Percentiles rank a stretch among this genome's conserved stretches.
Evolutionary conservation across 148 eudicot species (phyloP).

Genomic region (Rhododendron simsii): DNA sequence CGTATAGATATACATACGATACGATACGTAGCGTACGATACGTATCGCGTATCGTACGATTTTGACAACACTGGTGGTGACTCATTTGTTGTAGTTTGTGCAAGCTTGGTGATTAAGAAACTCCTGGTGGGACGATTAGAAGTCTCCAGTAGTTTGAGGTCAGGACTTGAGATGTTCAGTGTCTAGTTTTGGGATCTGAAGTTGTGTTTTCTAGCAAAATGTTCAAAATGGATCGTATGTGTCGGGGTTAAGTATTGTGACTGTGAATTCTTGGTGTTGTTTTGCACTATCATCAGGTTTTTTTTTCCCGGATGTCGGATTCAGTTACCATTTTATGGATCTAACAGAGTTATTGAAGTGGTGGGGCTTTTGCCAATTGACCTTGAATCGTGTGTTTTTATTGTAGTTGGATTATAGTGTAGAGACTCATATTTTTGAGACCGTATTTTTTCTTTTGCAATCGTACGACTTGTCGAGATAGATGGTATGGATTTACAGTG

Average conservation of each 20-base stretch:
- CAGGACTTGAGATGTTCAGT: too few species aligned
- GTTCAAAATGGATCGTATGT: not conserved
- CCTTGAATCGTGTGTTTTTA: too few species aligned
- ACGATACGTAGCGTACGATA: too few species aligned
- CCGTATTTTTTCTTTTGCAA: too few species aligned
- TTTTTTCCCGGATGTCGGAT: not conserved
- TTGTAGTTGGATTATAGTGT: too few species aligned
- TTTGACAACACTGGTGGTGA: not conserved
- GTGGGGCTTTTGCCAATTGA: not conserved
- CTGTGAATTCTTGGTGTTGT: not conserved
- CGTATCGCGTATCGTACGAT: too few species aligned
- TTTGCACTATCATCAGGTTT: not conserved
- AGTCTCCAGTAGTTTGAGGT: too few species aligned
- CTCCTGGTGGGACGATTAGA: not conserved
- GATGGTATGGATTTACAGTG: too few species aligned
- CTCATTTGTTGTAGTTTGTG: not conserved
- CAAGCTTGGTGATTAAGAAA: constrained; percentile 6
- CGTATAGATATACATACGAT: too few species aligned
- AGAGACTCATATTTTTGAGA: too few species aligned
- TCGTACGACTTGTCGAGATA: too few species aligned
- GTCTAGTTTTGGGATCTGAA: constrained; percentile 8
- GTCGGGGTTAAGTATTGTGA: not conserved
- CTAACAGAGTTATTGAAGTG: not conserved
- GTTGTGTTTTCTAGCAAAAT: not conserved
- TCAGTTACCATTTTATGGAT: not conserved